Conservation (phyloP, 2,329 filamentous ascomycete species). For the Thielaviopsis punctulata region DNA sequence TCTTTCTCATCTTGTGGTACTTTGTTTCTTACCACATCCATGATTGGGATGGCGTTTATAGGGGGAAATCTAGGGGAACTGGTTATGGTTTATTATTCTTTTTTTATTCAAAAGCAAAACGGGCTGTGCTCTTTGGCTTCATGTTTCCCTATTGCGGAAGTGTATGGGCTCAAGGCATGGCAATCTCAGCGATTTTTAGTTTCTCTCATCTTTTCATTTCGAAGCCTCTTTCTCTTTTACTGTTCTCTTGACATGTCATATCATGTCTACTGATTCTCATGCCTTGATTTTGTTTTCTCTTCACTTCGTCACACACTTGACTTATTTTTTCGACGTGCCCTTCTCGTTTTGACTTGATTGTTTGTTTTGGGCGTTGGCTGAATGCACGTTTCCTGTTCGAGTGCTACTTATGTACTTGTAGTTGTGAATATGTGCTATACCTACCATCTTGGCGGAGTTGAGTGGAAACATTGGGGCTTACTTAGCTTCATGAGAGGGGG, state of each 20-base stretch:
- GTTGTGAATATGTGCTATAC: no score
- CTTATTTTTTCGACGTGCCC: no score
- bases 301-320: background rate
- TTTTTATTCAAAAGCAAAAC: background rate
- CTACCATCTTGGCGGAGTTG: no score
- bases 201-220: background rate
- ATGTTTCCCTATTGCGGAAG: background rate
- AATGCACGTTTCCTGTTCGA: no score
- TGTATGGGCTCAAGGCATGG: background rate
- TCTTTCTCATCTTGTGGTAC: no score
- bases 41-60: background rate
- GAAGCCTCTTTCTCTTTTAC: background rate
- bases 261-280: background rate
- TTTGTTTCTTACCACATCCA: background rate
- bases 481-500: background rate
- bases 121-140: background rate
- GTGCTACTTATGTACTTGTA: no score
- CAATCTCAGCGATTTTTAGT: background rate
- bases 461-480: no score
- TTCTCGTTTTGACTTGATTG: no score
- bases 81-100: background rate
- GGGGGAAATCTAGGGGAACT: background rate
- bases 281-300: background rate
- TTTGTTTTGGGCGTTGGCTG: no score
- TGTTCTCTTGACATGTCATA: background rate